Evolutionary conservation across 2,329 filamentous ascomycete genomes (phyloP).

Genomic region (Cyanodermella asteris): DNA sequence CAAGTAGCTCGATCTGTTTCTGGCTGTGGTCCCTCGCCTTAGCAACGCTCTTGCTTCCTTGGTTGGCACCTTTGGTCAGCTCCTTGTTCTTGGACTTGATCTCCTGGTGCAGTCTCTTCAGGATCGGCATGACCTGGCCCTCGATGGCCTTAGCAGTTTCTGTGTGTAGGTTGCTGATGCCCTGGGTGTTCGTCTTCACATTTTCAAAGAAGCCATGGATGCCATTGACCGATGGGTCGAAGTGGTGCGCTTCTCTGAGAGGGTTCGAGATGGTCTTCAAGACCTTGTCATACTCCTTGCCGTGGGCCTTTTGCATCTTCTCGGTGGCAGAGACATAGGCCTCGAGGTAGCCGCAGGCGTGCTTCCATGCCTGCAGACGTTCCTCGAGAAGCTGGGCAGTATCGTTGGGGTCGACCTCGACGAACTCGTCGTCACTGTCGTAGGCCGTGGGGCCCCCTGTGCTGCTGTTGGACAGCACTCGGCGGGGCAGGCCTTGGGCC

Average conservation of each 20-base stretch:
- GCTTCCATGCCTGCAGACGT: conserved; percentile 86
- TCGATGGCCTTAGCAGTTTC: conserved; percentile 87
- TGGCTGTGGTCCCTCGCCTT: conserved; percentile 71
- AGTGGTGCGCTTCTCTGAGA: conserved; percentile 76
- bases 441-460: conserved; percentile 17
- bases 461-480: conserved; percentile 9
- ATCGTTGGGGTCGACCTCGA: conserved; percentile 20
- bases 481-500: too few relatives aligned
- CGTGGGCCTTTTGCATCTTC: conserved; percentile 62
- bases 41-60: conserved; percentile 74
- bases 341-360: conserved; percentile 75
- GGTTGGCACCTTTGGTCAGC: conserved; percentile 56
- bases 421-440: conserved; percentile 20
- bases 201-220: conserved; percentile 85
- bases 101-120: conserved; percentile 80
- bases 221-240: conserved; percentile 73
- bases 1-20: conserved; percentile 88
- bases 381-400: conserved; percentile 45
- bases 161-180: conserved; percentile 65
- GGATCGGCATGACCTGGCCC: conserved; percentile 62
- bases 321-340: conserved; percentile 72
- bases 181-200: conserved; percentile 78
- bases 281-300: conserved; percentile 89
- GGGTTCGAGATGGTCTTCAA: conserved; percentile 81
- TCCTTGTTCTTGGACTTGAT: conserved; percentile 96